phyloP scores from a whole-genome alignment of 2,329 filamentous ascomycete genomes.

The Davidsoniella eucalypti region DNA sequence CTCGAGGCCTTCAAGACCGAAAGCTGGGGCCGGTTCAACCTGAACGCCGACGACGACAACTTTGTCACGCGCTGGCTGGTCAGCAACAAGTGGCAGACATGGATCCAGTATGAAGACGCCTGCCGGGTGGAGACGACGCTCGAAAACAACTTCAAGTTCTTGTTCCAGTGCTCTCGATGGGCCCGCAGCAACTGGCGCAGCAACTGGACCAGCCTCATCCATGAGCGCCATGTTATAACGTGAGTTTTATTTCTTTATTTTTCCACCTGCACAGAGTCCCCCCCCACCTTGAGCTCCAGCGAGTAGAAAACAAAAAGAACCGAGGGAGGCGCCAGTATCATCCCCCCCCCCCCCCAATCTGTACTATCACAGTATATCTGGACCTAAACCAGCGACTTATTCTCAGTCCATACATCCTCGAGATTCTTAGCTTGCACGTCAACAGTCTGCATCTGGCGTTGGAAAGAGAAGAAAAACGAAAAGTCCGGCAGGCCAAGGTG shows the following conservation, averaged over 20 bases:
- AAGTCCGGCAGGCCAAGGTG: too few species aligned
- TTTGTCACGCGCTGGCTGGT: conserved; percentile 96
- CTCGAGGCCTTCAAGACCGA: conserved; percentile 82
- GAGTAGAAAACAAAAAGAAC: too few species aligned
- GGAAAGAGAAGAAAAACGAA: too few species aligned
- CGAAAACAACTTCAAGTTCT: conserved; percentile 73
- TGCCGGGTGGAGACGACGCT: conserved; percentile 87
- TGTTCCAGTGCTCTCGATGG: conserved; percentile 90
- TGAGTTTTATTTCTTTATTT: conserved; percentile 35
- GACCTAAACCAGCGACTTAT: too few species aligned
- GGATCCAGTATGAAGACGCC: conserved; percentile 83
- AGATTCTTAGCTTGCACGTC: too few species aligned
- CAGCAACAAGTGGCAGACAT: conserved; percentile 80
- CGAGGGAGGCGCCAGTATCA: too few species aligned
- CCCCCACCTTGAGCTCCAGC: too few species aligned
- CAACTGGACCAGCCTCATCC: conserved; percentile 79
- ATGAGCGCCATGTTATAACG: conserved; percentile 72
- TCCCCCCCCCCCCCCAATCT: too few species aligned
- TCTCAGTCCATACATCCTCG: too few species aligned
- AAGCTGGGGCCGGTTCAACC: conserved; percentile 71
- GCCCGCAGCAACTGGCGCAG: conserved; percentile 95
- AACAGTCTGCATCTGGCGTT: too few species aligned
- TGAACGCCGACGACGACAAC: conserved; percentile 96
- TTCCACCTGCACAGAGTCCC: neutral
- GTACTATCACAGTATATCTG: too few species aligned